These are phyloP conservation scores for Myochromella boudieri DNA, from an alignment of 768 basidiomycete species.

Conservation along the genomic window DNA sequence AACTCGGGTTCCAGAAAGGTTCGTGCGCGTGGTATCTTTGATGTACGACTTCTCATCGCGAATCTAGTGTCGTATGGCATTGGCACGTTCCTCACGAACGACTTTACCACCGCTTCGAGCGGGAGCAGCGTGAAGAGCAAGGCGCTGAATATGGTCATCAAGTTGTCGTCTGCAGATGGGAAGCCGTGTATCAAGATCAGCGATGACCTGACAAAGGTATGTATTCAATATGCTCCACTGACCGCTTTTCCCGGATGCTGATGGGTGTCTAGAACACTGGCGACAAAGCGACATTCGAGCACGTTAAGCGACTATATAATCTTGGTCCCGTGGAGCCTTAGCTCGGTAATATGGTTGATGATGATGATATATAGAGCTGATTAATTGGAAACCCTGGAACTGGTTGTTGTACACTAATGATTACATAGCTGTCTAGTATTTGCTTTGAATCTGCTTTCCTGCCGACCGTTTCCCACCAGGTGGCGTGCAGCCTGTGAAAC, in stretches of 20 bases:
- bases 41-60: neutral
- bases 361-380: too few relatives aligned
- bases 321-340: constrained; percentile 22
- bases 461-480: too few relatives aligned
- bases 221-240: constrained; percentile 3
- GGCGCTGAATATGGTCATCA: constrained; percentile 94
- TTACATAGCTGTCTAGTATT: too few relatives aligned
- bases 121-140: constrained; percentile 60
- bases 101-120: constrained; percentile 58
- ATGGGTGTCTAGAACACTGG: constrained; percentile 60
- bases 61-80: constrained; percentile 83
- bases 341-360: too few relatives aligned
- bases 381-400: too few relatives aligned
- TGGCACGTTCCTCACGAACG: constrained; percentile 90
- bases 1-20: constrained; percentile 69
- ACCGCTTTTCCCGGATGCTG: neutral
- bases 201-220: constrained; percentile 82
- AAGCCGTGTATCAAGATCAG: constrained; percentile 89
- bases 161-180: constrained; percentile 73
- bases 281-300: constrained; percentile 52
- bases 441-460: too few relatives aligned
- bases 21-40: too few relatives aligned
- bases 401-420: too few relatives aligned
- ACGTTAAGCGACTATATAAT: constrained; percentile 56
- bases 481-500: too few relatives aligned